Percentiles rank a stretch among this genome's conserved stretches.
Conservation (phyloP, 2,329 filamentous ascomycete genomes). For the Ascosphaera acerosa region DNA sequence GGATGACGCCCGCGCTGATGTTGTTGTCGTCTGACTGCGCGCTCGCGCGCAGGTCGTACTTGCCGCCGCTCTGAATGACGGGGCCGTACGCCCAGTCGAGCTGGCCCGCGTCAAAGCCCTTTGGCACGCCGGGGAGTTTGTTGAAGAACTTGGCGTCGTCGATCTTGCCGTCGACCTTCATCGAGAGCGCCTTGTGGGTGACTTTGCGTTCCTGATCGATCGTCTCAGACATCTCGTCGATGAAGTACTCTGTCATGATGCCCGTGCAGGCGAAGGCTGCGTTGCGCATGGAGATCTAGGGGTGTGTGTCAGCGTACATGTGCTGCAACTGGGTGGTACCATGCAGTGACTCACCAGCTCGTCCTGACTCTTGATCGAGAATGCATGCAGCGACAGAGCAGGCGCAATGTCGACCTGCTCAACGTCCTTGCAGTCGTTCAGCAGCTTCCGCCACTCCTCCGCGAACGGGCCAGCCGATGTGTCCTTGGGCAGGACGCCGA, state of each 20-base stretch:
- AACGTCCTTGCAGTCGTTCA: slow-evolving; percentile 49
- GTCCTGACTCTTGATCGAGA: slow-evolving; percentile 84
- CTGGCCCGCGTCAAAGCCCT: slow-evolving; percentile 65
- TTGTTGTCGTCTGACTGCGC: slow-evolving; percentile 57
- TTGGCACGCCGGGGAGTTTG: slow-evolving; percentile 52
- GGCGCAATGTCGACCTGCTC: slow-evolving; percentile 69
- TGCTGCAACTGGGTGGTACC: slow-evolving; percentile 2
- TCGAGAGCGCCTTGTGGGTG: slow-evolving; percentile 63
- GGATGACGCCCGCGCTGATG: slow-evolving; percentile 77
- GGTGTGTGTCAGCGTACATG: slow-evolving; percentile 2
- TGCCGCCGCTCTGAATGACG: slow-evolving; percentile 81
- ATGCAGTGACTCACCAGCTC: slow-evolving; percentile 37
- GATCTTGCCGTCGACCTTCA: slow-evolving; percentile 73
- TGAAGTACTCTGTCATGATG: slow-evolving; percentile 85
- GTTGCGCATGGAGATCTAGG: slow-evolving; percentile 78
- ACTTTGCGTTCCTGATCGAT: slow-evolving; percentile 95
- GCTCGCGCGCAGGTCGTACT: slow-evolving; percentile 69
- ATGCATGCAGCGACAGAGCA: slow-evolving; percentile 58
- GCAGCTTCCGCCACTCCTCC: slow-evolving; percentile 83
- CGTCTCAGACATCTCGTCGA: slow-evolving; percentile 93
- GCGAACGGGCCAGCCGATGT: slow-evolving; percentile 66
- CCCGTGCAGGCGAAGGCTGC: slow-evolving; percentile 85
- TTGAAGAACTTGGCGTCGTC: slow-evolving; percentile 91
- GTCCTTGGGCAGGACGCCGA: slow-evolving; percentile 69
- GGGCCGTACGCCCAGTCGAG: slow-evolving; percentile 88